Conservation (phyloP, 1,139 yeast species). For the Ogataea hybrid region DNA sequence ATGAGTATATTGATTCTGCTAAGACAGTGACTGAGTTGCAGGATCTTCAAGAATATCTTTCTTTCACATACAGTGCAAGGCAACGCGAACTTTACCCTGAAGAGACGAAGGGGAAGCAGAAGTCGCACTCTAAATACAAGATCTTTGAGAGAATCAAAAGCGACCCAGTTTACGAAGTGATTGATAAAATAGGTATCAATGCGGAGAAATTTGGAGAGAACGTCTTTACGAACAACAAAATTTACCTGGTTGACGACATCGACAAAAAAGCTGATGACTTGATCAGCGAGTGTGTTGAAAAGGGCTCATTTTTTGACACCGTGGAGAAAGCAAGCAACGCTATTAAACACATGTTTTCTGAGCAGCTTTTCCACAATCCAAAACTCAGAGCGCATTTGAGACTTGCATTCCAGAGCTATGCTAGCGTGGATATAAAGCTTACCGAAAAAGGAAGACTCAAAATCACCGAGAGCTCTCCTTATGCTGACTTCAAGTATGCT, state of each 20-base stretch:
- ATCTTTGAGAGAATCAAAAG: conserved; percentile 72
- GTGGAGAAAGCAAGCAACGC: conserved; percentile 62
- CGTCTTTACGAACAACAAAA: conserved; percentile 65
- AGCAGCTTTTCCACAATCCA: conserved; percentile 80
- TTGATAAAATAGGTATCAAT: conserved; percentile 72
- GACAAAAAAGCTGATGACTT: conserved; percentile 62
- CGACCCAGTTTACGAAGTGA: conserved; percentile 66
- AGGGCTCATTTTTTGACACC: conserved; percentile 56
- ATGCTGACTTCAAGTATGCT: conserved; percentile 89
- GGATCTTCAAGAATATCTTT: conserved; percentile 81
- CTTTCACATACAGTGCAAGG: conserved; percentile 76
- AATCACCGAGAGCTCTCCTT: conserved; percentile 79
- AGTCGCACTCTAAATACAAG: conserved; percentile 71
- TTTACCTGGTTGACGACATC: conserved; percentile 76
- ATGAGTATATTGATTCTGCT: conserved; percentile 52
- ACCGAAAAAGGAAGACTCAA: conserved; percentile 86
- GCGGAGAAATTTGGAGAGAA: conserved; percentile 85
- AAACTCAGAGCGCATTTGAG: conserved; percentile 76
- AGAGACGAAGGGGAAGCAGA: conserved; percentile 30
- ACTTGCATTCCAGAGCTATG: conserved; percentile 61
- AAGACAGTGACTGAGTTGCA: conserved; percentile 77
- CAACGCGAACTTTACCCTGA: conserved; percentile 41
- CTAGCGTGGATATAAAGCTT: conserved; percentile 68
- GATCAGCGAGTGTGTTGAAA: conserved; percentile 42
- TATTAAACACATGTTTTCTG: conserved; percentile 71